A percentile compares a stretch with the other conserved stretches of the same genome.
phyloP scores from a whole-genome alignment of 306 rosid genomes.

The Ormosia semicastrata region DNA sequence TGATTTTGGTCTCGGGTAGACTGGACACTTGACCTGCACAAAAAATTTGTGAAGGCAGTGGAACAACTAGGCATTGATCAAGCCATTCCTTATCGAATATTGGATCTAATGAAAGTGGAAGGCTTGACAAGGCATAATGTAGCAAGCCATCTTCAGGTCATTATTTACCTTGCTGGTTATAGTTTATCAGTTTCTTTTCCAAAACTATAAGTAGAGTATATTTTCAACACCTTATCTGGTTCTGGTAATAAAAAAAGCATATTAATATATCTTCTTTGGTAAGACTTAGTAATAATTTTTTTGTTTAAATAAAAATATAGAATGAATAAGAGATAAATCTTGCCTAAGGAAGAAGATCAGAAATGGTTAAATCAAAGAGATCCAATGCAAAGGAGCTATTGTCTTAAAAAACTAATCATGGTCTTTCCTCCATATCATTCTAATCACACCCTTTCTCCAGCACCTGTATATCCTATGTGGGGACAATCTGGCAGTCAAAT shows the following conservation, averaged over 20 bases:
- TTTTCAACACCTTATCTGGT: background rate
- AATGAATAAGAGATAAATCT: conserved; percentile 82
- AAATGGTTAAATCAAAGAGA: conserved; percentile 63
- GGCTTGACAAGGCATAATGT: conserved; percentile 96
- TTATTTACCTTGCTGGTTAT: conserved; percentile 9
- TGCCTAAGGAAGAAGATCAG: conserved; percentile 72
- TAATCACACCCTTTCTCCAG: conserved; percentile 45
- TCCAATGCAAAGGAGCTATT: conserved; percentile 47
- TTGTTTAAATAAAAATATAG: conserved; percentile 69
- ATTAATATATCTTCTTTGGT: background rate
- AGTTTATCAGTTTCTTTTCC: background rate
- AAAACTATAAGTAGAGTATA: background rate
- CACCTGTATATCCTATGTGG: conserved; percentile 75
- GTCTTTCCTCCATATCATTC: conserved; percentile 73
- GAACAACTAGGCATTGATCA: conserved; percentile 92
- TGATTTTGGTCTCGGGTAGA: conserved; percentile 68
- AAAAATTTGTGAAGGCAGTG: conserved; percentile 86
- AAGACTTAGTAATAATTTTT: background rate
- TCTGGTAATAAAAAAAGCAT: background rate
- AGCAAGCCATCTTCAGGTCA: conserved; percentile 96
- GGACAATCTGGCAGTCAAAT: conserved; percentile 50
- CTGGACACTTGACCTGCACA: conserved; percentile 91
- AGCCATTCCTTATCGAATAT: conserved; percentile 94
- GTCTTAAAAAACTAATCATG: conserved; percentile 69
- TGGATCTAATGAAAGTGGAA: conserved; percentile 84